Evolutionary conservation across 2,329 filamentous ascomycete genomes (phyloP).

Genomic region (Aureobasidium sp.): DNA sequence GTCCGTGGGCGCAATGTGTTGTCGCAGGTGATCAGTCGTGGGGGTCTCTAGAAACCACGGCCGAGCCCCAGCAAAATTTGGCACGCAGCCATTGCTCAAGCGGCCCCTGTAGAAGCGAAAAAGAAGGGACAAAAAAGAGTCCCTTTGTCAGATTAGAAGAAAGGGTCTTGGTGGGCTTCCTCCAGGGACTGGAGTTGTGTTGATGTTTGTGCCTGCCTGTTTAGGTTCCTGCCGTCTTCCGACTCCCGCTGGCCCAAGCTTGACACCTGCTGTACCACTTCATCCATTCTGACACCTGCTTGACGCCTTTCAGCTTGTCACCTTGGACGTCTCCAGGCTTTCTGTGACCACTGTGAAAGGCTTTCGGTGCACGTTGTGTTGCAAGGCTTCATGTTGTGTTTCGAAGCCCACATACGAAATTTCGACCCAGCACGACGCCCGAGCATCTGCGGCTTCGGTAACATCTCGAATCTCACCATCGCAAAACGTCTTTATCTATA

Average conservation of each 20-base stretch:
- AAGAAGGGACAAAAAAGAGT: not conserved
- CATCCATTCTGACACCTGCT: too few species aligned
- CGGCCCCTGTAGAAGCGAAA: not conserved
- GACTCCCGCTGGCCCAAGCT: not conserved
- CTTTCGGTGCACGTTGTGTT: not conserved
- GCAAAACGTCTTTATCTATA: constrained; percentile 1
- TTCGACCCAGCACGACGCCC: not conserved
- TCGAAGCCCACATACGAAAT: too few species aligned
- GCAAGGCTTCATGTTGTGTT: not conserved
- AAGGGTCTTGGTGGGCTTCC: not conserved
- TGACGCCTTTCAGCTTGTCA: not conserved
- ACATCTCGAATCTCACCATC: not conserved
- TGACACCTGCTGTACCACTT: not conserved
- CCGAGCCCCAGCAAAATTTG: not conserved
- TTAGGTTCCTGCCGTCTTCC: constrained; percentile 1
- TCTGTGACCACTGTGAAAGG: not conserved
- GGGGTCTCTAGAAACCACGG: not conserved
- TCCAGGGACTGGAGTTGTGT: not conserved
- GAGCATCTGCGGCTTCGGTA: not conserved
- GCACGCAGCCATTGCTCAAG: constrained; percentile 7
- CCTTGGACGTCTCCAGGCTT: not conserved
- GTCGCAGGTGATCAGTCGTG: not conserved
- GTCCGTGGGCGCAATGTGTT: not conserved
- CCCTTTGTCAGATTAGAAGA: not conserved
- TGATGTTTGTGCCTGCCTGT: constrained; percentile 1